Percentiles rank a stretch among this genome's conserved stretches.
Conservation (phyloP, 1,139 yeast species). For the Pichia sp. region DNA sequence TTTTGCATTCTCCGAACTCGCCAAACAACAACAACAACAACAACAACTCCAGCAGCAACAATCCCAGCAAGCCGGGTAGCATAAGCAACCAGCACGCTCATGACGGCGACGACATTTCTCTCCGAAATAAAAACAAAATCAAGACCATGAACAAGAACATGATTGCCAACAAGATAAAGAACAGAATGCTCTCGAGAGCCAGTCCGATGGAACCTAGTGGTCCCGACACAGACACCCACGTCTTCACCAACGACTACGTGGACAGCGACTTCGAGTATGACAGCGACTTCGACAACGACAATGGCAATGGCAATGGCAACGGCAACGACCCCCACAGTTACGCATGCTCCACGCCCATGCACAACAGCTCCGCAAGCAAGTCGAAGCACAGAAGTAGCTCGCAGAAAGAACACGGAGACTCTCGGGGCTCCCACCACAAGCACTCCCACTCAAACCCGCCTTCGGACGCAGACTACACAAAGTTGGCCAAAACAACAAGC, state of each 20-base stretch:
- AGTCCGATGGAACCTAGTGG: background rate
- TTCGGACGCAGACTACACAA: background rate
- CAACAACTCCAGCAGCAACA: background rate
- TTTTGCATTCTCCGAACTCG: slow-evolving; percentile 29
- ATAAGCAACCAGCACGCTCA: background rate
- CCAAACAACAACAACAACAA: slow-evolving; percentile 9
- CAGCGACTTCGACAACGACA: background rate
- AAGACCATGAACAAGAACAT: background rate
- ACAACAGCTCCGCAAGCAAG: background rate
- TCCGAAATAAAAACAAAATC: slow-evolving; percentile 11
- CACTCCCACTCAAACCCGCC: background rate
- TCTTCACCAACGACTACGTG: no score
- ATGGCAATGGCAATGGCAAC: background rate
- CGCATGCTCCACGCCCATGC: background rate
- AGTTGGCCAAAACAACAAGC: background rate
- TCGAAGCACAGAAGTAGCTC: background rate
- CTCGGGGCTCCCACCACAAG: background rate
- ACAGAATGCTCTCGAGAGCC: background rate
- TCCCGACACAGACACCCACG: background rate
- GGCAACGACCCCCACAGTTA: background rate
- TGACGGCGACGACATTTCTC: background rate
- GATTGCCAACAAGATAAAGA: background rate
- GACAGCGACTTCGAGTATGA: background rate
- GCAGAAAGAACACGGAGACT: no score
- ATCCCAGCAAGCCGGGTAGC: background rate